Evolutionary conservation across 495 filamentous ascomycete species (phyloP).

Genomic region (Amphirosellinia nigrospora): DNA sequence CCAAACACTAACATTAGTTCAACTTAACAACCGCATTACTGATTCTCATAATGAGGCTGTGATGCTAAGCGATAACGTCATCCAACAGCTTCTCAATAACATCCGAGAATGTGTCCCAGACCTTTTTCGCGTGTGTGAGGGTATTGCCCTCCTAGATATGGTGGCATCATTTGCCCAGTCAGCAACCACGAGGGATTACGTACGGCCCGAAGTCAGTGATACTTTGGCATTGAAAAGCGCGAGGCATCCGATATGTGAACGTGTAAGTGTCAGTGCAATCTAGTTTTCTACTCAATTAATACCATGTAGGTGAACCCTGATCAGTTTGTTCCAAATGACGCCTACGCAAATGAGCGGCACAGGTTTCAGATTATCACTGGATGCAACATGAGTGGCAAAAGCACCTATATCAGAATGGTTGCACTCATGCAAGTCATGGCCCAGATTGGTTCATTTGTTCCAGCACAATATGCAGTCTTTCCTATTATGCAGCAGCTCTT

Average conservation of each 20-base stretch:
- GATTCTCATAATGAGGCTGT: constrained; percentile 84
- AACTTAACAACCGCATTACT: constrained; percentile 74
- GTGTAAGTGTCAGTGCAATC: constrained; percentile 53
- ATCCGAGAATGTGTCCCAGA: constrained; percentile 69
- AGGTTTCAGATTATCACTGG: constrained; percentile 95
- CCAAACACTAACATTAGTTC: constrained; percentile 82
- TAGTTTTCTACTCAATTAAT: constrained; percentile 14
- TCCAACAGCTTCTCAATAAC: constrained; percentile 71
- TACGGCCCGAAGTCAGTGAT: constrained; percentile 76
- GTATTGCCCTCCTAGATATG: constrained; percentile 92
- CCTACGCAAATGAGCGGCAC: constrained; percentile 75
- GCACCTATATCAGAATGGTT: constrained; percentile 88
- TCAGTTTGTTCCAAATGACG: constrained; percentile 85
- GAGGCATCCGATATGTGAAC: constrained; percentile 85
- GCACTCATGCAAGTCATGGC: constrained; percentile 90
- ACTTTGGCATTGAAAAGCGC: constrained; percentile 79
- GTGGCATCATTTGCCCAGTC: constrained; percentile 81
- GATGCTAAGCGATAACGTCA: constrained; percentile 72
- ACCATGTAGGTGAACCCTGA: constrained; percentile 40
- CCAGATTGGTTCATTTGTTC: constrained; percentile 91
- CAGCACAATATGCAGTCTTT: constrained; percentile 81
- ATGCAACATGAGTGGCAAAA: constrained; percentile 99
- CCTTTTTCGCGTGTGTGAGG: constrained; percentile 81
- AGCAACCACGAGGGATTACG: constrained; percentile 78
- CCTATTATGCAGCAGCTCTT: constrained; percentile 84